Conservation (phyloP, 805 yeast species). For the Clavispora carvajalis region DNA sequence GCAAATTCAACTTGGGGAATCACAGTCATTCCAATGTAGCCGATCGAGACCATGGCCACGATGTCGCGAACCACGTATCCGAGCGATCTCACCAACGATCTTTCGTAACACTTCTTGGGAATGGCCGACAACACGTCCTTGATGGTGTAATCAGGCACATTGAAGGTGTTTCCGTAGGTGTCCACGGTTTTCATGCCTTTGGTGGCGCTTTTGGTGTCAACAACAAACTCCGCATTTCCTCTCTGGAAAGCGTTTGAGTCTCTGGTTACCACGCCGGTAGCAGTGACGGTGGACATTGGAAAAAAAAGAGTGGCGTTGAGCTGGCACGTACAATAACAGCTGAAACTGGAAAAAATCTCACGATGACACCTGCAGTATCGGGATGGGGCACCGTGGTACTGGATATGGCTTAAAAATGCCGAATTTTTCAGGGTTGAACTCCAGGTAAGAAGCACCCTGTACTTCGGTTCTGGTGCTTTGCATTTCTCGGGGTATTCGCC, state of each 20-base stretch:
- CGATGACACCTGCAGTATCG: constrained; percentile 1
- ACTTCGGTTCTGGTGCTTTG: not conserved
- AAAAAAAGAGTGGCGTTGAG: not conserved
- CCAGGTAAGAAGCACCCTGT: no score
- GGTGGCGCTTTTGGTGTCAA: not conserved
- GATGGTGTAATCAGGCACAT: constrained; percentile 59
- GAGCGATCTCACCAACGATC: constrained; percentile 45
- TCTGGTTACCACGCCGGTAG: not conserved
- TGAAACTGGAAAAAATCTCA: not conserved
- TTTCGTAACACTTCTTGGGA: constrained; percentile 57
- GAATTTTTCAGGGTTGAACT: no score
- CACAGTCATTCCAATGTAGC: constrained; percentile 36
- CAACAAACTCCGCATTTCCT: constrained; percentile 3
- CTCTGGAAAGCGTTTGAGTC: not conserved
- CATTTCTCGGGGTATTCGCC: no score
- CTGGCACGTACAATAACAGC: no score
- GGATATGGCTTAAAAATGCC: no score
- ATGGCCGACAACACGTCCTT: constrained; percentile 53
- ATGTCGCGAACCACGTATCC: constrained; percentile 53
- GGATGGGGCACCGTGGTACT: not conserved
- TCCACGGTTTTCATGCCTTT: constrained; percentile 37
- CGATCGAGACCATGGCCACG: constrained; percentile 36
- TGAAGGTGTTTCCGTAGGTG: constrained; percentile 49
- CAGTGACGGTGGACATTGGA: not conserved
- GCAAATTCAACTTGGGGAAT: constrained; percentile 44